Percentiles rank a stretch among this genome's conserved stretches.
phyloP scores from a whole-genome alignment of 257 asterid genomes.

The Schizonepeta tenuifolia region DNA sequence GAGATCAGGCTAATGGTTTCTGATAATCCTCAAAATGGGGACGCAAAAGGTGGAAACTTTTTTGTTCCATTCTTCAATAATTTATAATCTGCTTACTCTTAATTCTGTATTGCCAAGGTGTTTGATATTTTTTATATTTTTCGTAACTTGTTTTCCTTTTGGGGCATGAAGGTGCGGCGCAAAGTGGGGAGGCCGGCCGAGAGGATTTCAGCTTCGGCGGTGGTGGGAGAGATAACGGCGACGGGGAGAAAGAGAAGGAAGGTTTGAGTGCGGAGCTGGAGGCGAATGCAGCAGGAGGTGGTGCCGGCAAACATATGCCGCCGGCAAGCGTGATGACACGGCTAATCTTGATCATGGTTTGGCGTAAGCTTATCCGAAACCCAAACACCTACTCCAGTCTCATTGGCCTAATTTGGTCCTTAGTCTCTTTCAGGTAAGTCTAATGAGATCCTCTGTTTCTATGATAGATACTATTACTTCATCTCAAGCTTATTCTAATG shows the following conservation, averaged over 20 bases:
- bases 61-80: not conserved
- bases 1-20: slow-evolving; percentile 83
- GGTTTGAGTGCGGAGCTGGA: slow-evolving; percentile 52
- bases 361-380: slow-evolving; percentile 98
- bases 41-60: slow-evolving; percentile 62
- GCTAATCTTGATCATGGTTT: slow-evolving; percentile 92
- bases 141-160: not conserved
- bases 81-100: too few species aligned
- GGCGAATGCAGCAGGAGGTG: slow-evolving; percentile 44
- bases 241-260: slow-evolving; percentile 66
- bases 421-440: slow-evolving; percentile 62
- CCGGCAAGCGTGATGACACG: slow-evolving; percentile 99
- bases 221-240: slow-evolving; percentile 29
- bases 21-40: slow-evolving; percentile 88
- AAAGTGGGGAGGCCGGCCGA: slow-evolving; percentile 56
- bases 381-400: slow-evolving; percentile 98
- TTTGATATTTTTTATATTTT: not conserved
- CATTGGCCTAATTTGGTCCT: slow-evolving; percentile 88
- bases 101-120: slow-evolving; percentile 13
- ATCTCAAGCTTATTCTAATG: too few species aligned
- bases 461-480: too few species aligned
- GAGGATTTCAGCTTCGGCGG: slow-evolving; percentile 78
- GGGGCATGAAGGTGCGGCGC: slow-evolving; percentile 49
- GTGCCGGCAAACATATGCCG: slow-evolving; percentile 77
- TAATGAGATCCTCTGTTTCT: not conserved